Evolutionary conservation across 2,329 filamentous ascomycete genomes (phyloP).

Genomic region (Apiospora rasikravindrae): DNA sequence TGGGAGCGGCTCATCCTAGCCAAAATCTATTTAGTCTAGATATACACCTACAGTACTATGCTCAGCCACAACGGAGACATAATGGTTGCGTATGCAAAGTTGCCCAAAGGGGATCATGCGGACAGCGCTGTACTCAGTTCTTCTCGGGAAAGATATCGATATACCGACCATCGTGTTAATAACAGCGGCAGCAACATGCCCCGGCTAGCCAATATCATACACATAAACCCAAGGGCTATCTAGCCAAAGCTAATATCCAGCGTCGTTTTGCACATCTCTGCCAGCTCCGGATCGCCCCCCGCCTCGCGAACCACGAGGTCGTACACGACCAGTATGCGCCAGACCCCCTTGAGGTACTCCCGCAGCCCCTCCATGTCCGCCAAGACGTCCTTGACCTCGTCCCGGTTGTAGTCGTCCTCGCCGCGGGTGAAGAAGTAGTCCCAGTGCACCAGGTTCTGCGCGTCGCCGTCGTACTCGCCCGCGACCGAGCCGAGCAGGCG

Average conservation of each 20-base stretch:
- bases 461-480: conserved; percentile 4
- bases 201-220: no score
- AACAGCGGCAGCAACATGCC: no score
- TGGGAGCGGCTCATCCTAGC: background rate
- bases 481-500: background rate
- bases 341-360: conserved; percentile 14
- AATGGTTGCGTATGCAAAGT: no score
- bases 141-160: no score
- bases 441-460: conserved; percentile 12
- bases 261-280: background rate
- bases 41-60: no score
- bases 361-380: background rate
- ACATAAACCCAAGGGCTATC: background rate
- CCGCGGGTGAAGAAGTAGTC: background rate
- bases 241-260: background rate
- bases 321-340: conserved; percentile 12
- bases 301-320: background rate
- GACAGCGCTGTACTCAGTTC: no score
- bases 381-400: background rate
- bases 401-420: background rate
- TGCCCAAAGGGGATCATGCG: no score
- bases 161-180: no score
- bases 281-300: background rate
- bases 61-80: no score
- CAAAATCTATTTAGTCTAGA: background rate